These are phyloP conservation scores for Oleoguttula mirabilis DNA, from an alignment of 495 filamentous ascomycete species.

Conservation along the genomic window DNA sequence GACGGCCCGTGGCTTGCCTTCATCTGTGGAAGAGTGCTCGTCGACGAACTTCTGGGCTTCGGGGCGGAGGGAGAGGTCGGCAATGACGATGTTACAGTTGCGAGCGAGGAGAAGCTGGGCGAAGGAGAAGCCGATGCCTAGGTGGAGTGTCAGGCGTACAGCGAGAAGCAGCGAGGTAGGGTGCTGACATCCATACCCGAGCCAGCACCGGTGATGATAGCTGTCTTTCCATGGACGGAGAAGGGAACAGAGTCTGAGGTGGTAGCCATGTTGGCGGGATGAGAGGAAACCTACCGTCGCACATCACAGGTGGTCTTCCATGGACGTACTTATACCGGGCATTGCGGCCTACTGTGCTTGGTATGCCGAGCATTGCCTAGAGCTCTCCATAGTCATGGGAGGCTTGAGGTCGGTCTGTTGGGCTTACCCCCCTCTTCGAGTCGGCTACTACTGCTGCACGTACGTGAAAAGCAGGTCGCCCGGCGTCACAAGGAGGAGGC, in stretches of 20 bases:
- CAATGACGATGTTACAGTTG: constrained; percentile 54
- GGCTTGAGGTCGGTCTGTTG: too few species aligned
- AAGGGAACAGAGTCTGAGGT: constrained; percentile 19
- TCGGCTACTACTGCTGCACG: too few species aligned
- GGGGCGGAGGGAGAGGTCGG: constrained; percentile 51
- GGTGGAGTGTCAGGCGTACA: constrained; percentile 3
- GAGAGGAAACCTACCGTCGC: too few species aligned
- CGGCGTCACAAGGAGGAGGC: too few species aligned
- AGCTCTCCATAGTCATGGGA: too few species aligned
- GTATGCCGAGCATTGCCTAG: too few species aligned
- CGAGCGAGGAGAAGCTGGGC: constrained; percentile 44
- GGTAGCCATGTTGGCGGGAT: constrained; percentile 15
- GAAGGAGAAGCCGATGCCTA: constrained; percentile 51
- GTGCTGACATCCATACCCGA: constrained; percentile 41
- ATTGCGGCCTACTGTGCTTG: too few species aligned
- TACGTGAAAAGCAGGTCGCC: too few species aligned
- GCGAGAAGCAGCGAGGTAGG: background rate
- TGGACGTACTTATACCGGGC: too few species aligned
- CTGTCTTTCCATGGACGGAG: constrained; percentile 47
- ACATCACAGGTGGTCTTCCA: too few species aligned
- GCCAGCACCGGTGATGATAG: constrained; percentile 60
- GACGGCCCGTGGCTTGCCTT: constrained; percentile 34
- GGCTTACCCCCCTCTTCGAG: too few species aligned
- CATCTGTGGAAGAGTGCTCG: constrained; percentile 31
- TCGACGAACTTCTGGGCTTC: constrained; percentile 49